Evolutionary conservation across 1,284 basidiomycete species (phyloP), one percentile per base, ranked within the genome.

Genomic region (Mycena citricolor): DNA sequence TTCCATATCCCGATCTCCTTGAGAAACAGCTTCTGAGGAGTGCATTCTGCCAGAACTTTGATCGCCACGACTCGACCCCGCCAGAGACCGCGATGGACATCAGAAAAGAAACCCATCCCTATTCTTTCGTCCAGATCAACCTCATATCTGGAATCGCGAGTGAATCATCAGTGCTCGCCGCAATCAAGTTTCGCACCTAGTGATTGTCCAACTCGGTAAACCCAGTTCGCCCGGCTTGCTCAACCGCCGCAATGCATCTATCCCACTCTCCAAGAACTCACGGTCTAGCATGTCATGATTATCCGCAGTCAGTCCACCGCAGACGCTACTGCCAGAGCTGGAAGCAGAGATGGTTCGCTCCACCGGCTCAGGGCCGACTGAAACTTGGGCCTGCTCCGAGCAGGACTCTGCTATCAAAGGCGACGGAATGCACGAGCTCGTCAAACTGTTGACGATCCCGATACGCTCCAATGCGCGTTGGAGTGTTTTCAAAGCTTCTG

Each of bases 401-500:
- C n/a, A n/a, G n/a, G n/a, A n/a, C n/a, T n/a, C n/a, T 12, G 38
- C 43, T 16, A 34, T 16, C 26, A 23, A 21, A 20, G 39, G 47
- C 19, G 25, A 31, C 2, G n/a, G n/a, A n/a, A n/a, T n/a, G n/a
- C 31, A 32, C 4, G 51, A 47, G 26, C 51, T 52, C n/a, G 51
- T 42, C 5, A 39, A 36, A 31, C 39, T 42, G 22, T 44, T 52
- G 19, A 49, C 37, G 26, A 44, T 38, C 4, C 47, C 39, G n/a
- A 46, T 47, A 19, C 60, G 56, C 63, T 86, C 82, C 28, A 87
- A 64, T n/a, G 79, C 81, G 19, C 86, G 66, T 61, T 86, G 83
- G 5, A 90, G 70, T 3, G 86, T 83, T 65, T 86, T 86, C 59
- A 87, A 77, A n/a, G 86, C 86, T 60, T 90, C 87, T 1, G 83